Evolutionary conservation across 2,329 filamentous ascomycete species (phyloP).

Genomic region (Trichoderma semiorbis): DNA sequence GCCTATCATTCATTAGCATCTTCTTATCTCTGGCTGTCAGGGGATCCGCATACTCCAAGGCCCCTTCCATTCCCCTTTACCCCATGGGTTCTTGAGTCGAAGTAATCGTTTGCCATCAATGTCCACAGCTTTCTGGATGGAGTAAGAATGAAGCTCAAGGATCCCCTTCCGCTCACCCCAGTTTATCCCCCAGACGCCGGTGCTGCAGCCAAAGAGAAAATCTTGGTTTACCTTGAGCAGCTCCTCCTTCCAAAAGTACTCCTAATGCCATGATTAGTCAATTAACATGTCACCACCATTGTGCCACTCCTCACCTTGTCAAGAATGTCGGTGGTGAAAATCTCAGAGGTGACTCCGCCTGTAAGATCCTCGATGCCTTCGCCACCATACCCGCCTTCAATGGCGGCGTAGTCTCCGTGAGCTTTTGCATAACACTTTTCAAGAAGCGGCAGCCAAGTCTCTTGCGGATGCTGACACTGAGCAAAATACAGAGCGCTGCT

Average conservation of each 20-base stretch:
- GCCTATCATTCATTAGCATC: constrained; percentile 32
- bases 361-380: constrained; percentile 59
- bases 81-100: constrained; percentile 74
- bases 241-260: constrained; percentile 71
- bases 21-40: neutral
- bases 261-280: constrained; percentile 20
- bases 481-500: constrained; percentile 74
- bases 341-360: constrained; percentile 63
- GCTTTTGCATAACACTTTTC: constrained; percentile 81
- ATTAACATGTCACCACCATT: accelerated
- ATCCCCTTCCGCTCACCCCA: constrained; percentile 52
- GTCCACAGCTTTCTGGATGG: constrained; percentile 57
- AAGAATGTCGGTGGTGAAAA: constrained; percentile 65
- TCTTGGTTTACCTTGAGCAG: constrained; percentile 74
- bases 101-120: constrained; percentile 59
- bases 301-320: constrained; percentile 57
- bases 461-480: constrained; percentile 69
- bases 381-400: constrained; percentile 66
- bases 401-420: constrained; percentile 72
- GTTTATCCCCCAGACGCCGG: constrained; percentile 36
- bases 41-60: constrained; percentile 56
- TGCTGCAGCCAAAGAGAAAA: constrained; percentile 65
- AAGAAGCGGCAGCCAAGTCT: constrained; percentile 75
- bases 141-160: constrained; percentile 58
- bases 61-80: constrained; percentile 75